phyloP scores from a whole-genome alignment of 116 monocot genomes.

The Dioscorea cayenensis region DNA sequence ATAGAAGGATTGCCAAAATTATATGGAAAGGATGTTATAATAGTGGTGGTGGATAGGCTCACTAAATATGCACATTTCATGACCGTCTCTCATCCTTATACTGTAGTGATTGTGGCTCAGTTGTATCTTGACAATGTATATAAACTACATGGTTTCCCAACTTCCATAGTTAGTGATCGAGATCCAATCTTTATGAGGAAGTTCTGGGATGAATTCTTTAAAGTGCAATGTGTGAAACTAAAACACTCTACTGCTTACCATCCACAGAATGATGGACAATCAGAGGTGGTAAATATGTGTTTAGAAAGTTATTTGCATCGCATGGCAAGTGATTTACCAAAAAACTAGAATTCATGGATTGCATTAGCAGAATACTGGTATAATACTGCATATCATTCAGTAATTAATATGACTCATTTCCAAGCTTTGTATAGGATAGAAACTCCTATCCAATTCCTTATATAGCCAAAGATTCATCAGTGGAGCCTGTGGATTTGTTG shows the following conservation, averaged over 20 bases:
- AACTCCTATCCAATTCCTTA: background rate
- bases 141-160: too few species aligned
- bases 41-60: too few species aligned
- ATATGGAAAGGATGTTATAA: too few species aligned
- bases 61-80: too few species aligned
- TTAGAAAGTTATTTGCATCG: constrained; percentile 11
- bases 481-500: background rate
- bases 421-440: background rate
- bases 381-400: constrained; percentile 8
- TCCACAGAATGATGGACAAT: too few species aligned
- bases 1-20: too few species aligned
- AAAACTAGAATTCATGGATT: constrained; percentile 2
- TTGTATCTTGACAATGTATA: too few species aligned
- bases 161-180: too few species aligned
- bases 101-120: too few species aligned
- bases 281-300: background rate
- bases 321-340: background rate
- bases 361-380: constrained; percentile 14
- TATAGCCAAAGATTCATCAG: background rate
- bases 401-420: background rate
- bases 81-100: too few species aligned
- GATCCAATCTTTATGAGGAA: too few species aligned
- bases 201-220: too few species aligned
- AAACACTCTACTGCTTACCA: background rate
- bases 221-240: background rate